Base-by-base conservation (phyloP, 2,329 filamentous ascomycete genomes). In the Fusarium nodosum region DNA sequence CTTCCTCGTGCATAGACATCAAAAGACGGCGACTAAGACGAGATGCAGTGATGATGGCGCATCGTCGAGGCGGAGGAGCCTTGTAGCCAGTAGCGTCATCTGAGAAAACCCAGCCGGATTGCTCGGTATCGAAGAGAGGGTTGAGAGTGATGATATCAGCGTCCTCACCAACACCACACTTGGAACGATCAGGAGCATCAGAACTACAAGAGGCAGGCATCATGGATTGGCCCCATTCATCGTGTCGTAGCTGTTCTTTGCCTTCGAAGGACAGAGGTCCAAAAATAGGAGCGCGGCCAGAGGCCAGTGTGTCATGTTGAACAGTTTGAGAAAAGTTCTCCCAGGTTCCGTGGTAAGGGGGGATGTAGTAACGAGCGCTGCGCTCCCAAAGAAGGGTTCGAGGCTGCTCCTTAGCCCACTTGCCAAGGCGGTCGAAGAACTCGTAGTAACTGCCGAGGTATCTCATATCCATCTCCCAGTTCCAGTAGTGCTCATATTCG, bases 91-190 rank as follows among this genome's bases (percentile, higher is more conserved):
- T 92, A 18, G 91, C 85, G 69, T 93, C 91, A 64, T 89, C 84
- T 7, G 87, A 83, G 60, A 93, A 90, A 41, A 93, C 87, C 91
- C 91, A 94, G 54, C 90, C 90, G 5, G 91, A 93, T 55, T 86
- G 82, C 11, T 89, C 85, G 0, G 90, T 86, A 72, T 94, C 90
- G 75, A 94, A 94, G 41, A 94, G 85, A 0, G 92, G 92, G 76
- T 93, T 92, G 72, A 94, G 86, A 0, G 90, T 92, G 76, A 94
- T 93, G 53, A 94, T 84, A 74, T 94, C 91, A 6, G 91, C 91
- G 26, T 89, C 86, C 77, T 93, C 91, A 64, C 86, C 88, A 7
- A 92, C 87, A 60, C 91, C 91, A 79, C 91, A 93, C 57, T 83
- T 75, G 2, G 74, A 72, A 61, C 77, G 72, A 69, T 87, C 85